Percentiles rank a stretch among this genome's conserved stretches.
Evolutionary conservation across 306 rosid genomes (phyloP).

Genomic region (Cucurbita ficifolia): DNA sequence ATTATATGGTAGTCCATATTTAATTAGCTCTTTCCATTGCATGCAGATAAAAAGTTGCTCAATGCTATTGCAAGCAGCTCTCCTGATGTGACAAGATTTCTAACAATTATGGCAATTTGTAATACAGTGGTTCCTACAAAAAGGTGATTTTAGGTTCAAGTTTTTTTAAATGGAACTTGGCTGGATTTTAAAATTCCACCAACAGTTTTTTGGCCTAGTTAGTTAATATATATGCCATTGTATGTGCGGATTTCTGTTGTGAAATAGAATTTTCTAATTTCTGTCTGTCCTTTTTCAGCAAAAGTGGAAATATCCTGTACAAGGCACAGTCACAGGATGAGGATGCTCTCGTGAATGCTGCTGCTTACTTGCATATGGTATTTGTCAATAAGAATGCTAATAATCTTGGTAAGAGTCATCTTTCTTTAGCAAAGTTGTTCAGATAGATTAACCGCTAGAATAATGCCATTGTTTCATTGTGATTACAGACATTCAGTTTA

Average conservation of each 20-base stretch:
- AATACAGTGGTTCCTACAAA: constrained; percentile 73
- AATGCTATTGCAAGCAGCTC: constrained; percentile 58
- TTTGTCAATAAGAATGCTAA: constrained; percentile 57
- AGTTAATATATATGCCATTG: not conserved
- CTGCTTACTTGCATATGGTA: constrained; percentile 75
- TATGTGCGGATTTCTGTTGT: not conserved
- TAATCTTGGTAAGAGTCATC: constrained; percentile 41
- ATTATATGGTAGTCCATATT: constrained; percentile 9
- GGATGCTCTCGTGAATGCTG: constrained; percentile 95
- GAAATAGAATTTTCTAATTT: constrained; percentile 10
- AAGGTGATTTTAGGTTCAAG: constrained; percentile 33
- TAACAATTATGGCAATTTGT: constrained; percentile 89
- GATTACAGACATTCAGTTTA: constrained; percentile 75
- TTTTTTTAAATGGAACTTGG: constrained; percentile 1
- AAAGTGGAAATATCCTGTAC: constrained; percentile 69
- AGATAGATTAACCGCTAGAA: constrained; percentile 14
- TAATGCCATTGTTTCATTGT: constrained; percentile 8
- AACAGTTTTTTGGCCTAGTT: not conserved
- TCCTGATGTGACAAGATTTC: constrained; percentile 59
- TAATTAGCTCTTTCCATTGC: constrained; percentile 13
- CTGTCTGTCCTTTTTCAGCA: constrained; percentile 34
- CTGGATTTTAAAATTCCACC: not conserved
- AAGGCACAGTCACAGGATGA: constrained; percentile 99
- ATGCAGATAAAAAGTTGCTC: constrained; percentile 63
- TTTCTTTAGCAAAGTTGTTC: constrained; percentile 8